phyloP scores from a whole-genome alignment of 768 basidiomycete species.

The Inosperma sp. region DNA sequence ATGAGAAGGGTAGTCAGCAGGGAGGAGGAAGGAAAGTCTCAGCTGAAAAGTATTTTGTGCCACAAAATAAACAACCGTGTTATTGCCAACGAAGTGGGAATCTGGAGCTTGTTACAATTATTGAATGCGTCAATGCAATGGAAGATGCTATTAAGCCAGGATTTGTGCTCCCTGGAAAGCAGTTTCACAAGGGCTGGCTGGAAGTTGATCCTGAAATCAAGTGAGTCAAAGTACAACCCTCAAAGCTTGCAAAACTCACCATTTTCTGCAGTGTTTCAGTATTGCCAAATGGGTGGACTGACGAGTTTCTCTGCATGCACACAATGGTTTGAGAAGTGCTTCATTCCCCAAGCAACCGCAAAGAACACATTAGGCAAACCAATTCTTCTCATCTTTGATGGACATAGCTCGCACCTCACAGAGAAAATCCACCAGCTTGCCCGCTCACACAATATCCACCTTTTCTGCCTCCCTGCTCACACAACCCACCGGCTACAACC shows the following conservation, averaged over 20 bases:
- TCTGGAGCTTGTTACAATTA: constrained; percentile 6
- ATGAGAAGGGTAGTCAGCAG: constrained; percentile 23
- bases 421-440: constrained; percentile 25
- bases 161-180: constrained; percentile 8
- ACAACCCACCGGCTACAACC: constrained; percentile 9
- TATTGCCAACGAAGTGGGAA: background rate
- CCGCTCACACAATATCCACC: background rate
- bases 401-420: constrained; percentile 34
- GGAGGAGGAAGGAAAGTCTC: constrained; percentile 12
- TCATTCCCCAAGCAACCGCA: constrained; percentile 17
- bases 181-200: background rate
- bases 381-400: constrained; percentile 33
- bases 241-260: background rate
- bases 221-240: background rate
- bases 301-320: constrained; percentile 15
- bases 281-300: constrained; percentile 27
- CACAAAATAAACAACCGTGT: background rate
- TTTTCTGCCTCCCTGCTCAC: constrained; percentile 7
- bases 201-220: constrained; percentile 1
- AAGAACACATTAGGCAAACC: background rate
- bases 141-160: constrained; percentile 1
- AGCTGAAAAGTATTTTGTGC: background rate
- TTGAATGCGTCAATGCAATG: background rate
- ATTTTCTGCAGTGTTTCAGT: constrained; percentile 15
- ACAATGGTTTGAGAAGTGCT: constrained; percentile 21